These are phyloP conservation scores for Teunomyces funiuensis DNA, from an alignment of 805 yeast species.

Conservation along the genomic window DNA sequence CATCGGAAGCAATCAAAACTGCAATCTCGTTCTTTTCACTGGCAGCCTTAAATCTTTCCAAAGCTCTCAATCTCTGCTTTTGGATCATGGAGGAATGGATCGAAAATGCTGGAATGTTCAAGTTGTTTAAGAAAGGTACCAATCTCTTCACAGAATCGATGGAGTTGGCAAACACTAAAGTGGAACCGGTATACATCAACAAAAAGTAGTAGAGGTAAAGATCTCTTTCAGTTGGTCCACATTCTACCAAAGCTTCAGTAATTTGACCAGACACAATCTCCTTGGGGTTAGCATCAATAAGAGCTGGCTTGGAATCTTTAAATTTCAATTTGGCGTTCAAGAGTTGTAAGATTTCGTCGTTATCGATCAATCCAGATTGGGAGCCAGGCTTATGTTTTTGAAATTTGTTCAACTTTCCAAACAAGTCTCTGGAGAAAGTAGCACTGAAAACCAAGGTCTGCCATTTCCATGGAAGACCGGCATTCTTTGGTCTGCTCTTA, in stretches of 20 bases:
- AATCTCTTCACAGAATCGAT: slow-evolving; percentile 90
- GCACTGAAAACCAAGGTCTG: slow-evolving; percentile 96
- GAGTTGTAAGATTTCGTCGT: slow-evolving; percentile 63
- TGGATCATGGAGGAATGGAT: slow-evolving; percentile 95
- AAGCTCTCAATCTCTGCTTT: slow-evolving; percentile 81
- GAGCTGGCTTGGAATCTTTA: slow-evolving; percentile 61
- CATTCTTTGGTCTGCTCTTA: slow-evolving; percentile 45
- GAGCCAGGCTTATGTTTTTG: slow-evolving; percentile 21
- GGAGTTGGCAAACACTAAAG: slow-evolving; percentile 91
- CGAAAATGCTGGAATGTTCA: slow-evolving; percentile 69
- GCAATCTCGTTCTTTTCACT: slow-evolving; percentile 49
- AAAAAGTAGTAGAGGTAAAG: slow-evolving; percentile 85
- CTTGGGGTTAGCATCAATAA: slow-evolving; percentile 85
- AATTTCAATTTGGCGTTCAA: slow-evolving; percentile 71
- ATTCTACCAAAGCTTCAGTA: slow-evolving; percentile 85
- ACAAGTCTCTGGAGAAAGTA: slow-evolving; percentile 81
- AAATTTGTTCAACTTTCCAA: slow-evolving; percentile 61
- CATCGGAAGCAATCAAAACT: slow-evolving; percentile 90
- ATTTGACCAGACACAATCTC: slow-evolving; percentile 73
- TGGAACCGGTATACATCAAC: slow-evolving; percentile 81
- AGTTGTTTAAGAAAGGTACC: slow-evolving; percentile 68
- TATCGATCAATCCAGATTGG: slow-evolving; percentile 36
- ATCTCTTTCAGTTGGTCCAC: slow-evolving; percentile 88
- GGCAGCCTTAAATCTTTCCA: slow-evolving; percentile 74
- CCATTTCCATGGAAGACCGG: slow-evolving; percentile 46